Evolutionary conservation across 2,329 filamentous ascomycete genomes (phyloP).

Genomic region (Nothomitra cinnamomea): DNA sequence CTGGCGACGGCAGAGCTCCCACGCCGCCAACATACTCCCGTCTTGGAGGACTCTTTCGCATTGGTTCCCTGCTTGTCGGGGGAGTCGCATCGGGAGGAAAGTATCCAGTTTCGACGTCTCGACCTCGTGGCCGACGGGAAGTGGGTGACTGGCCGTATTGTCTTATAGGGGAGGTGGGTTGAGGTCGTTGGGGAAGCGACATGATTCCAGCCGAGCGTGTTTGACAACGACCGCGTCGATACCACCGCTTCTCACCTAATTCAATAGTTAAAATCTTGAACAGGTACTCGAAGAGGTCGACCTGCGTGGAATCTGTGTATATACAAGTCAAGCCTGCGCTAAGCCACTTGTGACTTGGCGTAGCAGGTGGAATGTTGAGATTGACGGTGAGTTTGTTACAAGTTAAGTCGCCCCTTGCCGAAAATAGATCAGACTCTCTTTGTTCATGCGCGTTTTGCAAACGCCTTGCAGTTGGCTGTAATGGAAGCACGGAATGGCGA

Average conservation of each 20-base stretch:
- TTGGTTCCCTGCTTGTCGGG: conserved; percentile 17
- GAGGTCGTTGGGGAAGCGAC: conserved; percentile 43
- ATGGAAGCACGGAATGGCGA: neutral
- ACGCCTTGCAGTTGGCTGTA: neutral
- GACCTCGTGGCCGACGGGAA: neutral
- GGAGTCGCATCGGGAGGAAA: conserved; percentile 8
- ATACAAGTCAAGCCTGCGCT: conserved; percentile 11
- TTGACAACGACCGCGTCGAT: neutral
- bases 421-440: neutral
- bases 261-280: conserved; percentile 26
- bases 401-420: neutral
- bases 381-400: neutral
- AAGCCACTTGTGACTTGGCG: neutral
- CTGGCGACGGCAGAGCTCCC: conserved; percentile 27
- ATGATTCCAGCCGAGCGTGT: conserved; percentile 16
- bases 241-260: conserved; percentile 17
- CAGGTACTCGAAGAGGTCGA: conserved; percentile 27
- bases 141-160: conserved; percentile 13
- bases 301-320: conserved; percentile 1
- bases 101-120: conserved; percentile 47
- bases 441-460: neutral
- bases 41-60: conserved; percentile 23
- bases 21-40: conserved; percentile 6
- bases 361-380: neutral
- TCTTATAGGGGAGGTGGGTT: conserved; percentile 37